phyloP scores from a whole-genome alignment of 1,284 basidiomycete species.

The Cryptococcus jaspeensis region DNA sequence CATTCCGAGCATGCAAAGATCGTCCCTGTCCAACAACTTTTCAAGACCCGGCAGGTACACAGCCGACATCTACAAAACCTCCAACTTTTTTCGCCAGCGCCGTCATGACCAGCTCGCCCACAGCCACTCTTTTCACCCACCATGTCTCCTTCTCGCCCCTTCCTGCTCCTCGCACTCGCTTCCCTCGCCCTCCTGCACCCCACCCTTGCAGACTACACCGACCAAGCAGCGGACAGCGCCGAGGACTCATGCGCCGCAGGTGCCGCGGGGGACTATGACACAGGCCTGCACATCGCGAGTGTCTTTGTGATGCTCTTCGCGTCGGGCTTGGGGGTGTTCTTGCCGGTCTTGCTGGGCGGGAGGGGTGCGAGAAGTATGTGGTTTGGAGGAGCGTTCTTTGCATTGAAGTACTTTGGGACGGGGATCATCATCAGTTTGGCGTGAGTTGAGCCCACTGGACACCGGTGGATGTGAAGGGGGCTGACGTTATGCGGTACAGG shows the following conservation, averaged over 20 bases:
- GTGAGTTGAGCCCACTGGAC: constrained; percentile 2
- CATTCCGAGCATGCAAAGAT: too few species aligned
- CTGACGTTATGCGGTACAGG: background rate
- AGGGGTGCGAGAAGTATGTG: background rate
- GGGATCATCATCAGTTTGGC: constrained; percentile 12
- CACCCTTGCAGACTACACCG: background rate
- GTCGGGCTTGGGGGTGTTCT: constrained; percentile 11
- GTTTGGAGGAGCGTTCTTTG: constrained; percentile 6
- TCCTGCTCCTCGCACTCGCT: too few species aligned
- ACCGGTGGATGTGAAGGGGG: background rate
- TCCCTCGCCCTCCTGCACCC: too few species aligned
- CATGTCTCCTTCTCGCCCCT: too few species aligned
- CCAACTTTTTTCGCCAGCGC: too few species aligned
- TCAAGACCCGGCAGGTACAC: too few species aligned
- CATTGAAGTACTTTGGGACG: constrained; percentile 12
- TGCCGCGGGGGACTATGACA: constrained; percentile 1
- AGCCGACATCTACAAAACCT: too few species aligned
- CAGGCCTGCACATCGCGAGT: constrained; percentile 8
- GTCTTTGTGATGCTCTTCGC: constrained; percentile 12
- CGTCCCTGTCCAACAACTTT: too few species aligned
- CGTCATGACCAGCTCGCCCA: too few species aligned
- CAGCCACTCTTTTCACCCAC: too few species aligned
- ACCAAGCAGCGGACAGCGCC: background rate
- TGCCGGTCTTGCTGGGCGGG: constrained; percentile 8
- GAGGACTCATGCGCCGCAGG: background rate